A percentile compares a stretch with the other conserved stretches of the same genome.
Evolutionary conservation across 208 protist genomes (phyloP).

Genomic region (Polymyxa betae): DNA sequence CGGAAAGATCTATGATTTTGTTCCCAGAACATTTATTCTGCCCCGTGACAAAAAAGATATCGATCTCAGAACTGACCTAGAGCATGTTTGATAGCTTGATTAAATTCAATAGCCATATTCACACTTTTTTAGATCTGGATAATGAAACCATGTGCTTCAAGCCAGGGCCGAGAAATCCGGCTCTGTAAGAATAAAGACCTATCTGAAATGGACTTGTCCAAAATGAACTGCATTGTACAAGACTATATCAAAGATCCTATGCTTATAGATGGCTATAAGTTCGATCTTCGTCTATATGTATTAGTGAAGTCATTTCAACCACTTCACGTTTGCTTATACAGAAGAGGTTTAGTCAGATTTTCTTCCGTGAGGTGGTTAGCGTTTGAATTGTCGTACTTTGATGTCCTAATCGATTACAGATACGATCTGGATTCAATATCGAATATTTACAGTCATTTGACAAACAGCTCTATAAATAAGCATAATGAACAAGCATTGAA

Average conservation of each 20-base stretch:
- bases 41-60: not conserved
- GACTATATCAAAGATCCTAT: conserved; percentile 64
- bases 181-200: not conserved
- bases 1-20: conserved; percentile 23
- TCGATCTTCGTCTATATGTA: conserved; percentile 59
- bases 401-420: not conserved
- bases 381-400: not conserved
- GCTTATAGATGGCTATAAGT: conserved; percentile 66
- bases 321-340: conserved; percentile 53
- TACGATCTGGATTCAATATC: not conserved
- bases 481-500: not conserved
- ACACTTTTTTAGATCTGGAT: conserved; percentile 7
- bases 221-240: conserved; percentile 49
- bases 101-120: no score
- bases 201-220: not conserved
- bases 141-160: conserved; percentile 35
- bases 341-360: conserved; percentile 55
- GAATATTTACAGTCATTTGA: conserved; percentile 32
- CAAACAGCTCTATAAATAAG: conserved; percentile 50
- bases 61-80: no score
- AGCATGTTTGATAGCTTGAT: no score
- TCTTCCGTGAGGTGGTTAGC: not conserved
- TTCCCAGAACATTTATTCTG: not conserved
- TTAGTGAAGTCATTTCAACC: conserved; percentile 56
- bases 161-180: not conserved